phyloP scores from a whole-genome alignment of 2,329 filamentous ascomycete genomes.

The Nakataea oryzae region DNA sequence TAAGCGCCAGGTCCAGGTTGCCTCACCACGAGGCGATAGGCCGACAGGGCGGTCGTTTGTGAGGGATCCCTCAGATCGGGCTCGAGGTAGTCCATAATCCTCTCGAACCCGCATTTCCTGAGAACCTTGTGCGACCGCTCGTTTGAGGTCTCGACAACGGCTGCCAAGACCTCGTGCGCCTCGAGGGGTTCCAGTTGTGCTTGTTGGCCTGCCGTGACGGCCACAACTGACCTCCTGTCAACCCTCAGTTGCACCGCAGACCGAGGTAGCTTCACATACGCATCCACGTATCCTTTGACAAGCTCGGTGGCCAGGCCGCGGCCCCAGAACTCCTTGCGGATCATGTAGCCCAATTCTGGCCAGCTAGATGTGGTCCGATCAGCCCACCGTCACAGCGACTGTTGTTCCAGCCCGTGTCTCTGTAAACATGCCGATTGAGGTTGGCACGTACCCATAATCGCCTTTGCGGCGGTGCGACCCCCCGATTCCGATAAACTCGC shows the following conservation, averaged over 20 bases:
- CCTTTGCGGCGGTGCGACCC: constrained; percentile 26
- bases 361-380: constrained; percentile 18
- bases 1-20: neutral
- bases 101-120: constrained; percentile 42
- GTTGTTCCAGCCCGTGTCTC: too few relatives aligned
- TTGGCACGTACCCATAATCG: constrained; percentile 20
- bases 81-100: constrained; percentile 29
- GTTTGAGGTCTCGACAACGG: constrained; percentile 39
- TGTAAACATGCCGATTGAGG: too few relatives aligned
- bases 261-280: constrained; percentile 39
- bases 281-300: constrained; percentile 30
- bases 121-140: constrained; percentile 44
- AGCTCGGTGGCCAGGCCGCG: constrained; percentile 48
- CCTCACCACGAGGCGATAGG: constrained; percentile 9
- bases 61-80: constrained; percentile 13
- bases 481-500: constrained; percentile 41
- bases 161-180: constrained; percentile 30
- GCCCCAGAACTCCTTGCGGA: constrained; percentile 42
- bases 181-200: constrained; percentile 11
- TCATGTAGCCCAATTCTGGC: constrained; percentile 50
- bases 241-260: constrained; percentile 31
- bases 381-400: neutral
- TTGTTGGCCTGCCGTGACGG: constrained; percentile 2
- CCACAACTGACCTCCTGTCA: constrained; percentile 23
- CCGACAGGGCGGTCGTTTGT: constrained; percentile 9